A percentile compares a stretch with the other conserved stretches of the same genome.
phyloP scores from a whole-genome alignment of 768 basidiomycete species.

The Serendipita indica region DNA sequence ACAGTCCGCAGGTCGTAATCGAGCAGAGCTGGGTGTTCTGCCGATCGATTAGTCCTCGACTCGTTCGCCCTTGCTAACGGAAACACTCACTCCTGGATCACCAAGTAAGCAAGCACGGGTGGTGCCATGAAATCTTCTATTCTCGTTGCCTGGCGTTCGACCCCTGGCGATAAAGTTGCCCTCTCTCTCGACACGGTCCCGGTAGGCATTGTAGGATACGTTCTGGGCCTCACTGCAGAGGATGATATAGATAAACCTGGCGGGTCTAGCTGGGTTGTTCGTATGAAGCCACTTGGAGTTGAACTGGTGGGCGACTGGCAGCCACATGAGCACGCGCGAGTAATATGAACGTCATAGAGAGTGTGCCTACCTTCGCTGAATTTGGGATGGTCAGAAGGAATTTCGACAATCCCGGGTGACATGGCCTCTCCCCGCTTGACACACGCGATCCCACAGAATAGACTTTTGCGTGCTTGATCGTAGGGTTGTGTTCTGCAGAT shows the following conservation, averaged over 20 bases:
- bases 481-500: background rate
- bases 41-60: conserved; percentile 30
- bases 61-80: background rate
- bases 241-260: conserved; percentile 51
- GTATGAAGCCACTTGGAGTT: conserved; percentile 52
- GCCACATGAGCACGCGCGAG: too few relatives aligned
- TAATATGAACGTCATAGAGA: background rate
- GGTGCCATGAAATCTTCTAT: conserved; percentile 64
- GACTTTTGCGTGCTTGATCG: background rate
- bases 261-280: conserved; percentile 39
- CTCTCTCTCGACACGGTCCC: conserved; percentile 40
- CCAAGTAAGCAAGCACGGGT: conserved; percentile 48
- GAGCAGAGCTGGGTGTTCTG: conserved; percentile 38
- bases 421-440: background rate
- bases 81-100: conserved; percentile 13
- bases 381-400: background rate
- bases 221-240: conserved; percentile 34
- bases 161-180: conserved; percentile 44
- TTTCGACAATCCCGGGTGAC: conserved; percentile 1
- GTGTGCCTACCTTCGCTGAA: conserved; percentile 5
- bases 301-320: conserved; percentile 48
- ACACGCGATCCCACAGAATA: background rate
- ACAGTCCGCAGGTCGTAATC: conserved; percentile 42
- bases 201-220: conserved; percentile 45
- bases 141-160: conserved; percentile 51